phyloP scores from a whole-genome alignment of 2,329 filamentous ascomycete genomes.

The Aspergillus nomiae region DNA sequence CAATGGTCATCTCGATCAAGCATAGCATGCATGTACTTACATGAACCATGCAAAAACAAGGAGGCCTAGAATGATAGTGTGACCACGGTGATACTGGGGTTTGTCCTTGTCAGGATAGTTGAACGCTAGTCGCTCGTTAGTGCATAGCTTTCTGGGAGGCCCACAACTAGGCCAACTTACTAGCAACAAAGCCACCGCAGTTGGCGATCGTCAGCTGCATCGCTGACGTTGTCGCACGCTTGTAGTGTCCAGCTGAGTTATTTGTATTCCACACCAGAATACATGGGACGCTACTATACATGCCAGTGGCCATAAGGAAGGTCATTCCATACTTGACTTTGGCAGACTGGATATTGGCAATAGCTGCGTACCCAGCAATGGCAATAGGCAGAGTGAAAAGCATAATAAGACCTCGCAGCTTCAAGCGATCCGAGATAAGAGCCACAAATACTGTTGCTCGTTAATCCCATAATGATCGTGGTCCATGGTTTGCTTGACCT shows the following conservation, averaged over 20 bases:
- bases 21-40: constrained; percentile 51
- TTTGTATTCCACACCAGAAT: constrained; percentile 69
- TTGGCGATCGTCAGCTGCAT: constrained; percentile 69
- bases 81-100: constrained; percentile 62
- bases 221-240: constrained; percentile 66
- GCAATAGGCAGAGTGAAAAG: constrained; percentile 64
- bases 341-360: constrained; percentile 57
- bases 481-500: constrained; percentile 12
- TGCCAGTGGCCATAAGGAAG: constrained; percentile 66
- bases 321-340: constrained; percentile 66
- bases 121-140: constrained; percentile 48
- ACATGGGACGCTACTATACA: constrained; percentile 65
- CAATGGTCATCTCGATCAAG: background rate
- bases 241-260: constrained; percentile 70
- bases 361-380: constrained; percentile 66
- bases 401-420: constrained; percentile 63
- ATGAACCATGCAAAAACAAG: constrained; percentile 65
- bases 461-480: background rate
- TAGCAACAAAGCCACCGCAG: constrained; percentile 66
- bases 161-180: constrained; percentile 34
- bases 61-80: constrained; percentile 62
- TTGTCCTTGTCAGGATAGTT: constrained; percentile 61
- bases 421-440: constrained; percentile 62
- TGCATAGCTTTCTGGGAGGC: constrained; percentile 1
- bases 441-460: constrained; percentile 40